Conservation (phyloP, 768 basidiomycete species). For the Suillus subaureus region DNA sequence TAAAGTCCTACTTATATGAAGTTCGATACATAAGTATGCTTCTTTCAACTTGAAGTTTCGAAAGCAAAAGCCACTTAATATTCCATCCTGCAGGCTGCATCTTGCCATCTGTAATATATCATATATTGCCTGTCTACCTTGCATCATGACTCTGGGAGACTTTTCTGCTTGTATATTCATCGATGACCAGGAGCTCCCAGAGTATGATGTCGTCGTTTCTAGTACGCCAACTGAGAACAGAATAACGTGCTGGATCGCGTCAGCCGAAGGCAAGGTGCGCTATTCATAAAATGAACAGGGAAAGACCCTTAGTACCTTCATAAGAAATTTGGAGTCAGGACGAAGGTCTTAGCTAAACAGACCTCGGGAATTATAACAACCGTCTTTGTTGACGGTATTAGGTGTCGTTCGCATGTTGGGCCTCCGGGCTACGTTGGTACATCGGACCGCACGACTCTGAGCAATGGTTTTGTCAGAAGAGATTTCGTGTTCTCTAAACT, state of each 20-base stretch:
- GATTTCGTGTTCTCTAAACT: slow-evolving; percentile 20
- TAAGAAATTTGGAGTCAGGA: slow-evolving; percentile 17
- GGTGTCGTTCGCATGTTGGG: rapidly evolving
- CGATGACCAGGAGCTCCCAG: slow-evolving; percentile 16
- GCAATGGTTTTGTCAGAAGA: background rate
- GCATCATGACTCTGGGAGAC: slow-evolving; percentile 18
- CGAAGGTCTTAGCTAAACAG: slow-evolving; percentile 5
- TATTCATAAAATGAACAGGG: background rate
- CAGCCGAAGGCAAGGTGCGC: slow-evolving; percentile 22
- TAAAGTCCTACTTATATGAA: background rate
- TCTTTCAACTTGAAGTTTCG: too few species aligned
- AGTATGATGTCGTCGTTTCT: slow-evolving; percentile 18
- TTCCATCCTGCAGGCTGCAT: background rate
- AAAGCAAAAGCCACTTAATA: background rate
- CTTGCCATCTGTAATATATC: background rate
- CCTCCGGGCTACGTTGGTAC: background rate
- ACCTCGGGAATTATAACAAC: background rate
- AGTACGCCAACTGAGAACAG: slow-evolving; percentile 11
- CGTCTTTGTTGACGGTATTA: slow-evolving; percentile 16
- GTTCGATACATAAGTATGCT: too few species aligned
- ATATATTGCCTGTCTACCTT: background rate
- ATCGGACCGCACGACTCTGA: rapidly evolving
- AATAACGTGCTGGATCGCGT: slow-evolving; percentile 25
- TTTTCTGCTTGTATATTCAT: slow-evolving; percentile 18
- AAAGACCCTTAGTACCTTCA: background rate